Base-by-base conservation (phyloP, 176 grass and related monocot genomes). In the Urochloa ruziziensis region DNA sequence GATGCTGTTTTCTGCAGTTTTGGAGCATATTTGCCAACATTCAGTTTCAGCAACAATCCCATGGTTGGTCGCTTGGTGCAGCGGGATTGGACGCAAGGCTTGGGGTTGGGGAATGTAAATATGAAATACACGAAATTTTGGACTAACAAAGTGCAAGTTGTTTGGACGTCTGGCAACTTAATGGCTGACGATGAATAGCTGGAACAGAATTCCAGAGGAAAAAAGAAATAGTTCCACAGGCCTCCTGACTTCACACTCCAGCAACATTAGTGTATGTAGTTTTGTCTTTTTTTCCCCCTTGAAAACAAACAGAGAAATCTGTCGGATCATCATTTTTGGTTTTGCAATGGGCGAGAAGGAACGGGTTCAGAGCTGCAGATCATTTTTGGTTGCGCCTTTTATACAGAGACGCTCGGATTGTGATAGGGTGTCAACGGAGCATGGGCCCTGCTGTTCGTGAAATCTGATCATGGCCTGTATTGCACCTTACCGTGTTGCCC, bases 51-150 rank as follows among this genome's bases (percentile, higher is more conserved):
- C n/a, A n/a, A n/a, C n/a, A n/a, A n/a, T n/a, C n/a, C n/a, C n/a
- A 60, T 44, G 27, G 79, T 69, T 42, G 65, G 36, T 32, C n/a
- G n/a, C n/a, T n/a, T n/a, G 65, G 17, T 59, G 51, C 65, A 81
- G 30, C 30, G 24, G 9, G 40, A 57, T n/a, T 43, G 34, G 28
- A 30, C 5, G 25, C 65, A 82, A 57, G 6, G 3, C 39, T 53
- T 24, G 12, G 36, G 28, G 6, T 24, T 19, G 36, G 28, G 6
- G 51, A 11, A 46, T 25, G 39, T 42, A 29, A 60, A 60, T 77
- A 77, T 4, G 2, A 58, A 58, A 11, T 25, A 16, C 74, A 77
- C 27, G 56, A 54, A 61, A 19, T 23, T 62, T 48, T 46, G 56
- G 24, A 44, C 10, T 15, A 32, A 32, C 58, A 62, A 21, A 23